Evolutionary conservation across 2,329 filamentous ascomycete species (phyloP), one percentile per base, ranked within the genome.

Genomic region (Cladosporium sp.): DNA sequence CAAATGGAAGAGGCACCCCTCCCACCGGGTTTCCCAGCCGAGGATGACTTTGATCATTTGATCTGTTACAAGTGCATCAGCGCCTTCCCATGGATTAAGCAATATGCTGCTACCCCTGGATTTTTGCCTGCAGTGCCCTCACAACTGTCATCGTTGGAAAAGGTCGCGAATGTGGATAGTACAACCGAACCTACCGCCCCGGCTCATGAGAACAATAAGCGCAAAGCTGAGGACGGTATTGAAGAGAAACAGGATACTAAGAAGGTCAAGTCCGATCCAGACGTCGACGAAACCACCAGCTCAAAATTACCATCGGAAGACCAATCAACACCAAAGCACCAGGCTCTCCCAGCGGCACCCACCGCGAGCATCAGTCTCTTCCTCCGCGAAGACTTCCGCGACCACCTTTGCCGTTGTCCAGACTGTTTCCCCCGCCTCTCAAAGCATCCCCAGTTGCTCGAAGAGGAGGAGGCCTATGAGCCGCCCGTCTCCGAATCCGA

Each of bases 21-120:
- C 49, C 92, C 92, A 0, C 82, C 86, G 0, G 89, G 89, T 1
- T 98, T 98, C 58, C 93, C 93, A 0, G 76, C 78, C 0, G 92
- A 97, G 60, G 89, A 95, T 22, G 83, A 86, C 25, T 98, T 98
- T 57, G 89, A 94, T 47, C 82, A 85, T 22, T 86, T 97, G 62
- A 78, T 98, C 32, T 98, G 93, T 73, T 95, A 93, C 74, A 94
- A 95, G 65, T 98, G 93, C 60, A 79, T 95, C 12, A 83, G 91
- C 35, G 82, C 89, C 1, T 82, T 90, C 59, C 88, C 90, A 0
- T 98, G 93, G 93, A 85, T 97, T 67, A 94, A 92, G 71, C 76
- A 77, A 55, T 97, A 97, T 64, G 90, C 88, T 5, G 85, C 86
- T 2, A 80, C 86, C 0, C 64, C 80, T 0, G 90, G 91, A 0